Evolutionary conservation across 2,329 filamentous ascomycete genomes (phyloP), one percentile per base, ranked within the genome.

Genomic region (Colletotrichum costaricense): DNA sequence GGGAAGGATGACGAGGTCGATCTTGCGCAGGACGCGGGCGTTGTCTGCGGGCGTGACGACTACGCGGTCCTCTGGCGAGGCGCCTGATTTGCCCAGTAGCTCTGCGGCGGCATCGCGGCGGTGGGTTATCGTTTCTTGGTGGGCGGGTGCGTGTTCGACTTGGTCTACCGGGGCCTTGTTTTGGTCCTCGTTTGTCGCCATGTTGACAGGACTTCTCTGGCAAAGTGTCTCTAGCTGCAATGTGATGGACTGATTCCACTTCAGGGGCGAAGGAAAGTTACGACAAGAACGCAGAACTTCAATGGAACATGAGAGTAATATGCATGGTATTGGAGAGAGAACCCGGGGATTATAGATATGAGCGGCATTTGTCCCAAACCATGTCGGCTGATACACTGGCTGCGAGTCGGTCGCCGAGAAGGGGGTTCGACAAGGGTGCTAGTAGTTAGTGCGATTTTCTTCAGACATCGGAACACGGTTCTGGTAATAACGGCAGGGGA

Each of bases 51-150:
- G 76, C 0, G 81, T 79, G 28, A 84, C 73, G 58, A 74, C 60
- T 58, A 83, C 75, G 59, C 77, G 77, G 69, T 78, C 66, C 52
- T 79, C 74, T 16, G 77, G 74, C 8, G 77, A 74, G 2, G 67
- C 75, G 35, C 75, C 74, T 22, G 73, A 78, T n/a, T 81, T 81
- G 19, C 85, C 58, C 11, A 89, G 77, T 9, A 82, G 77, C 69
- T 90, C 87, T 0, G 84, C 84, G 24, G 84, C 86, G n/a, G 83
- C 84, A 72, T 86, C 86, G 42, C 84, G 83, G 69, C 71, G 71
- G 46, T 67, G 71, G 33, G 58, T 42, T 19, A 63, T 14, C 8
- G 22, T 26, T 22, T 63, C n/a, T 6, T 60, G 66, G 4, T 58
- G 60, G 9, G 35, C 49, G 19, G 62, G 49, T 11, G 49, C 71